Evolutionary conservation across 495 filamentous ascomycete genomes (phyloP).

Genomic region (Amphirosellinia nigrospora): DNA sequence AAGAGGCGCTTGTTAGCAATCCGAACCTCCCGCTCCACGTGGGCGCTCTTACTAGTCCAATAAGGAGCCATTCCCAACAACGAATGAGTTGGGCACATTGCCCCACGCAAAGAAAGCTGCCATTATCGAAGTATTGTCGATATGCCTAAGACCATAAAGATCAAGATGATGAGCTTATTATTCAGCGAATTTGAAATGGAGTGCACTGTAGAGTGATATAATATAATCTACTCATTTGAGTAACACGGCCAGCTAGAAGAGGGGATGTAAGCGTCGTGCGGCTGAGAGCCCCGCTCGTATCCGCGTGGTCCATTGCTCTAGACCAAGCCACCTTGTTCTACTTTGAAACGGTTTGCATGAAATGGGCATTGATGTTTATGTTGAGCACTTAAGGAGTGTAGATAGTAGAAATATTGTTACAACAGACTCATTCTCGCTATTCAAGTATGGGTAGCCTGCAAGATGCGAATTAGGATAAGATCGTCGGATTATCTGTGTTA

Average conservation of each 20-base stretch:
- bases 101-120: conserved; percentile 19
- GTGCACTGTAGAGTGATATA: neutral
- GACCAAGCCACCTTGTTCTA: no score
- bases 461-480: no score
- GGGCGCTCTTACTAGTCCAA: conserved; percentile 12
- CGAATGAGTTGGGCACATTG: conserved; percentile 19
- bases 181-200: neutral
- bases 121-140: neutral
- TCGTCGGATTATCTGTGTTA: neutral
- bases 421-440: neutral
- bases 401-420: neutral
- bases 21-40: neutral
- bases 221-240: neutral
- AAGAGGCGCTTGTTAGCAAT: neutral
- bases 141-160: neutral
- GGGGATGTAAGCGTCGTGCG: conserved; percentile 8
- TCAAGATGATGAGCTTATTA: neutral
- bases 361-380: no score
- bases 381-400: no score
- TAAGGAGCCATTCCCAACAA: conserved; percentile 12
- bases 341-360: no score
- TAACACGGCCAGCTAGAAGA: neutral
- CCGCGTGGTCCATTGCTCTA: no score
- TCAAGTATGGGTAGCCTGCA: neutral
- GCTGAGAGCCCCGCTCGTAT: neutral